phyloP scores from a whole-genome alignment of 1,284 basidiomycete genomes.

The Leccinum subrobustum region DNA sequence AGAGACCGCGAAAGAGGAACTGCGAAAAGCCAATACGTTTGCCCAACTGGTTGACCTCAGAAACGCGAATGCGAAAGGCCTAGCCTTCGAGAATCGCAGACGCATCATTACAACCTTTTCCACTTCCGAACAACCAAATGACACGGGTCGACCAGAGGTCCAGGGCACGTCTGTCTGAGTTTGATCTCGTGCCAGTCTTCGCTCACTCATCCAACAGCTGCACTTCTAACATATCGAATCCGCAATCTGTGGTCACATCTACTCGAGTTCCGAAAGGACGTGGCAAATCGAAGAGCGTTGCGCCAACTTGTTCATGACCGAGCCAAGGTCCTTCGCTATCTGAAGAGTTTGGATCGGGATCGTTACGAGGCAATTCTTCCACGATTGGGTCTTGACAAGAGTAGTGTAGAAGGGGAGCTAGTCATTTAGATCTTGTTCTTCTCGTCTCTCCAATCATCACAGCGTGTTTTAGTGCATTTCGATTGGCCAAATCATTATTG shows the following conservation, averaged over 20 bases:
- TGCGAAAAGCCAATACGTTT: constrained; percentile 62
- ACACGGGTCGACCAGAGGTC: constrained; percentile 84
- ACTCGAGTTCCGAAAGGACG: constrained; percentile 67
- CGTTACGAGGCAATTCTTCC: constrained; percentile 76
- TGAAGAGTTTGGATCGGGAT: constrained; percentile 63
- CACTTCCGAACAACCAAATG: constrained; percentile 59
- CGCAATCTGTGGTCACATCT: constrained; percentile 82
- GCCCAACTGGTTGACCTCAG: constrained; percentile 78
- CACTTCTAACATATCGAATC: constrained; percentile 84
- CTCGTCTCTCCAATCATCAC: background rate
- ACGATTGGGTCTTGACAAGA: constrained; percentile 75
- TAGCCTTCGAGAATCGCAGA: constrained; percentile 83
- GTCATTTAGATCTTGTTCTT: constrained; percentile 43
- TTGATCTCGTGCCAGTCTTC: constrained; percentile 1
- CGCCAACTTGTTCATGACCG: constrained; percentile 79
- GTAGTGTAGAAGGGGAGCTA: constrained; percentile 88
- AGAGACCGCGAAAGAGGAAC: constrained; percentile 41
- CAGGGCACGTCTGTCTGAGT: constrained; percentile 62
- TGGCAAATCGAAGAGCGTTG: constrained; percentile 74
- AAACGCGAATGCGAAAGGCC: constrained; percentile 83
- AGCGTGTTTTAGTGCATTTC: background rate
- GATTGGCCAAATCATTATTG: constrained; percentile 10
- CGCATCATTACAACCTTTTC: constrained; percentile 84
- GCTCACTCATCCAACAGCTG: constrained; percentile 53
- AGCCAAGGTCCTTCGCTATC: constrained; percentile 81